Evolutionary conservation across 2,329 filamentous ascomycete genomes (phyloP).

Genomic region (Echinosphaeria canescens): DNA sequence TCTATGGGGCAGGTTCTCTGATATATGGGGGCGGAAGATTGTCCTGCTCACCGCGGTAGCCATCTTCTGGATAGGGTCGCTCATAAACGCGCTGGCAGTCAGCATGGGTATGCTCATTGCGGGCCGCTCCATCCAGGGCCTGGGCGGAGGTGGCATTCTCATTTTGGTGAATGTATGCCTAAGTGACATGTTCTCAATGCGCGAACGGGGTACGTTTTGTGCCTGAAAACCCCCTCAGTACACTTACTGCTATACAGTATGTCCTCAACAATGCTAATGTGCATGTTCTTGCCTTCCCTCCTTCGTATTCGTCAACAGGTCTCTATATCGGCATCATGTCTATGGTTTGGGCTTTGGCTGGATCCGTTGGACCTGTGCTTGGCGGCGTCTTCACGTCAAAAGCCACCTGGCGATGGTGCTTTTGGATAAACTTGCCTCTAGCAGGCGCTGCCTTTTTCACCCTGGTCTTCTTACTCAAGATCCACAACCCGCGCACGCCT

Average conservation of each 20-base stretch:
- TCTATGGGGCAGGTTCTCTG: slow-evolving; percentile 44
- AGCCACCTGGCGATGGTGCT: slow-evolving; percentile 32
- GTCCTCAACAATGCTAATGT: not conserved
- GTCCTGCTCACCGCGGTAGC: slow-evolving; percentile 22
- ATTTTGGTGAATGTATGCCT: slow-evolving; percentile 30
- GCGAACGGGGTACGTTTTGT: slow-evolving; percentile 8
- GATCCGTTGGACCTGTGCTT: slow-evolving; percentile 27
- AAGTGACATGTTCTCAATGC: slow-evolving; percentile 27
- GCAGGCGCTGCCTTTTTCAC: slow-evolving; percentile 25
- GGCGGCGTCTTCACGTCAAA: slow-evolving; percentile 27
- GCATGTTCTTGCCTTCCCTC: too few relatives aligned
- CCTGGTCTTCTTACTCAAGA: slow-evolving; percentile 17
- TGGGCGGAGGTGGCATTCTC: slow-evolving; percentile 27
- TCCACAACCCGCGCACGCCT: slow-evolving; percentile 9
- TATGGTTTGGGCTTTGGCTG: slow-evolving; percentile 41
- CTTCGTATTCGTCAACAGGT: slow-evolving; percentile 7
- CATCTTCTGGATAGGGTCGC: slow-evolving; percentile 27
- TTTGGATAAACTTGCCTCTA: slow-evolving; percentile 35
- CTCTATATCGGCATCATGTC: slow-evolving; percentile 42
- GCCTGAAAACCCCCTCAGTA: not conserved
- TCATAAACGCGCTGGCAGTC: slow-evolving; percentile 22
- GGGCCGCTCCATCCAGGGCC: slow-evolving; percentile 24
- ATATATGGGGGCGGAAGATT: slow-evolving; percentile 35
- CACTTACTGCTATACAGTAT: slow-evolving; percentile 1
- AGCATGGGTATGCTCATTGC: slow-evolving; percentile 23